Percentiles rank a stretch among this genome's conserved stretches.
Conservation (phyloP, 495 filamentous ascomycete species). For the Glonium stellatum region DNA sequence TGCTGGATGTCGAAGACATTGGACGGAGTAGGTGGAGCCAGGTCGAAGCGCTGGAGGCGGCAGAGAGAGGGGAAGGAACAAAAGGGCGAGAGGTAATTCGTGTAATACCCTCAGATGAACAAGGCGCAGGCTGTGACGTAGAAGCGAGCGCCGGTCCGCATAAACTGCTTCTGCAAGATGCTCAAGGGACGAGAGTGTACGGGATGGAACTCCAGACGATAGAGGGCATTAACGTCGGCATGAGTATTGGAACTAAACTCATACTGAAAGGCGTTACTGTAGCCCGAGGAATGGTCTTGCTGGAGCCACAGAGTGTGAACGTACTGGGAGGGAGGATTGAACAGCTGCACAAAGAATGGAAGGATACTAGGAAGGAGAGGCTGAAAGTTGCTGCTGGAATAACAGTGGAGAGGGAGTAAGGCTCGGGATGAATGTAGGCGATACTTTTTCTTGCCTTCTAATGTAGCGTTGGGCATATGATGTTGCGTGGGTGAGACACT, state of each 20-base stretch:
- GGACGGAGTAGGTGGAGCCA: slow-evolving; percentile 72
- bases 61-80: slow-evolving; percentile 74
- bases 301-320: slow-evolving; percentile 57
- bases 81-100: slow-evolving; percentile 78
- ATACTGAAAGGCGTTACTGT: slow-evolving; percentile 60
- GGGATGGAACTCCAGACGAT: slow-evolving; percentile 67
- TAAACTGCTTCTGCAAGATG: slow-evolving; percentile 77
- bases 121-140: slow-evolving; percentile 33
- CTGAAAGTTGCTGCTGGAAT: slow-evolving; percentile 47
- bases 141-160: slow-evolving; percentile 51
- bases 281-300: slow-evolving; percentile 67
- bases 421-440: not conserved
- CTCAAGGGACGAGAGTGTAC: slow-evolving; percentile 57
- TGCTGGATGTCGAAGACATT: slow-evolving; percentile 79
- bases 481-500: too few species aligned
- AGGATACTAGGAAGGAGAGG: slow-evolving; percentile 59
- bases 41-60: slow-evolving; percentile 75
- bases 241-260: slow-evolving; percentile 75
- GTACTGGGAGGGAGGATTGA: slow-evolving; percentile 87
- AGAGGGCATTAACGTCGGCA: slow-evolving; percentile 55
- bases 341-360: slow-evolving; percentile 67
- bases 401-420: not conserved
- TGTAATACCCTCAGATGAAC: slow-evolving; percentile 50
- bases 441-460: too few species aligned
- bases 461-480: too few species aligned